Evolutionary conservation across 352 stramenopile genomes (phyloP), one percentile per base, ranked within the genome.

Genomic region (Pythium monospermum): DNA sequence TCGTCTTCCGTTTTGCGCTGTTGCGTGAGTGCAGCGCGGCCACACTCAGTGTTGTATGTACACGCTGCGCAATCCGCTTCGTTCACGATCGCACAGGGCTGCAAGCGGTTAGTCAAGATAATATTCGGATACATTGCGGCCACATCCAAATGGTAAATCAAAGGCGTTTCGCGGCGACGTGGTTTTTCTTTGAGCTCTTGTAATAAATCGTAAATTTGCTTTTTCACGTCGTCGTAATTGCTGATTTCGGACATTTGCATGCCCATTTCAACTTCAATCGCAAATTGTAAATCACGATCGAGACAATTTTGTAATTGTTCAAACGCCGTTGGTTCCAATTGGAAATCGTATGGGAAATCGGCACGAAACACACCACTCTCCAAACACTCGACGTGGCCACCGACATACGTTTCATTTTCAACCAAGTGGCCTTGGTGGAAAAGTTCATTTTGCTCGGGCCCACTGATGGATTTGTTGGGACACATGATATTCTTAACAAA

Each of bases 81-180:
- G 54, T 97, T 87, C 15, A 98, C 95, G 55, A 99, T 98, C 11
- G 96, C 91, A 46, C 87, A 97, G 16, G 97, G 96, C 73, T 99
- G 96, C 33, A 99, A 71, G 2, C 97, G 92, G 63, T 99, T 99
- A 6, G 96, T 99, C 10, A 99, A 64, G 69, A 99, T 99, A 58
- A 99, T 99, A 61, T 99, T 99, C 7, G 97, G 97, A 66, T 99
- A 99, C 97, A 99, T 99, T 23, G 97, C 97, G 22, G 91, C 96
- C 3, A 99, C 97, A 70, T 99, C 97, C 59, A 99, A 88, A 61
- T 99, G 97, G 62, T 99, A 99, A 48, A 99, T 98, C 19, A 98
- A 82, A 0, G 97, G 97, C 37, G 83, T 93, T 73, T 92, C 89
- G 51, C 73, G 82, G 5, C 92, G 82, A 37, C 88, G 85, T 1